Base-by-base conservation (phyloP, 176 grass and related monocot species). In the Paspalum vaginatum region DNA sequence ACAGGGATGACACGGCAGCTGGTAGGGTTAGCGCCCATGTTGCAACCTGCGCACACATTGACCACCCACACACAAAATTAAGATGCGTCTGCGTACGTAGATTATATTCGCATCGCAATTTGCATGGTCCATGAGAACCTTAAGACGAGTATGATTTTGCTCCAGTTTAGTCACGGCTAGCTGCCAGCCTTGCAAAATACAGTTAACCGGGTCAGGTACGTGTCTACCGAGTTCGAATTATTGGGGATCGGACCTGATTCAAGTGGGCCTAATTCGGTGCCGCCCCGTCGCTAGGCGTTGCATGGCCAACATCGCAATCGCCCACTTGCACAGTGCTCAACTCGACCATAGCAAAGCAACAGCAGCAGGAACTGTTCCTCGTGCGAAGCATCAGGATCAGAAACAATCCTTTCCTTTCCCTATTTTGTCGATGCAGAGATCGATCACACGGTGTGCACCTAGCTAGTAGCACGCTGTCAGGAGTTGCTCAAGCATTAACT, bases 211-310 rank as follows among this genome's bases (percentile, higher is more conserved):
- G 14, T 53, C 78, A 60, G 70, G 71, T 77, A 5, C 56, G 47
- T 21, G 43, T 47, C 46, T 57, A 18, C 49, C 59, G 51, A 52
- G 20, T 10, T 38, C 56, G 40, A 66, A 85, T 85, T 81, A 85
- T 70, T 76, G 54, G 25, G 25, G 20, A 62, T n/a, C n/a, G n/a
- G 55, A 85, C n/a, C n/a, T 80, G 39, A 40, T 85, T 85, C 45
- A 0, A 25, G 76, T 55, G 81, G 81, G 45, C 68, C 68, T 84
- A 14, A 43, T 54, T 38, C 25, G 47, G 27, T 20, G 14, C 45
- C 69, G 76, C 76, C 17, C 62, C 63, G 81, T 85, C 22, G 38
- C 2, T 58, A 17, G 47, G 70, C 27, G 43, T 56, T 24, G 46
- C 78, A 70, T 41, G 53, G 6, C 38, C 62, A 63, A 16, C 81